phyloP scores from a whole-genome alignment of 495 filamentous ascomycete genomes.

The Zalerion maritima region DNA sequence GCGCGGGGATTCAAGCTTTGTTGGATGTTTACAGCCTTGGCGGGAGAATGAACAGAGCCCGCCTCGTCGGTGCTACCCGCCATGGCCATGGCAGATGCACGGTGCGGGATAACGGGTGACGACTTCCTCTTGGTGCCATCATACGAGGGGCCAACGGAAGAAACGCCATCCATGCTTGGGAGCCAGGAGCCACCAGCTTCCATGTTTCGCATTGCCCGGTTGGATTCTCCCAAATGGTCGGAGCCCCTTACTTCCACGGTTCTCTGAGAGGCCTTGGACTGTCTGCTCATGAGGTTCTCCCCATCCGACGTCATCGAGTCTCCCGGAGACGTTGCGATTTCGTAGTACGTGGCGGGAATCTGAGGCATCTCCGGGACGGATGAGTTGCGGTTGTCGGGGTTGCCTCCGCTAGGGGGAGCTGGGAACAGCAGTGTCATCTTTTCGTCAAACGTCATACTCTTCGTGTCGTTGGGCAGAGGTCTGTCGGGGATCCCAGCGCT shows the following conservation, averaged over 20 bases:
- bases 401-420: constrained; percentile 20
- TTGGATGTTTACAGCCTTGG: constrained; percentile 19
- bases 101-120: constrained; percentile 18
- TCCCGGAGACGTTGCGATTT: constrained; percentile 3
- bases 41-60: constrained; percentile 27
- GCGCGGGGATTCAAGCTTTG: constrained; percentile 16
- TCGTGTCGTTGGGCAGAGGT: constrained; percentile 28
- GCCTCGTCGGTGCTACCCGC: constrained; percentile 21
- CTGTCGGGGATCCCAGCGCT: constrained; percentile 16
- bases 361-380: constrained; percentile 28
- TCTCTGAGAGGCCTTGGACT: constrained; percentile 16
- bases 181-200: constrained; percentile 25
- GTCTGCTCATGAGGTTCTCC: constrained; percentile 5
- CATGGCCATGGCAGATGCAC: constrained; percentile 15
- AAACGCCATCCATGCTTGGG: constrained; percentile 10
- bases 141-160: too few relatives aligned
- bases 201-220: constrained; percentile 6
- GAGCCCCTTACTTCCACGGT: constrained; percentile 22
- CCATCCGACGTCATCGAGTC: constrained; percentile 1
- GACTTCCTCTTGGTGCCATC: constrained; percentile 22
- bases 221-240: constrained; percentile 24
- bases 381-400: constrained; percentile 18
- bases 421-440: constrained; percentile 35
- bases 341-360: constrained; percentile 19
- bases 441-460: constrained; percentile 40